A percentile compares a stretch with the other conserved stretches of the same genome.
These are phyloP conservation scores for Cytospora paraplurivora DNA, from an alignment of 2,329 filamentous ascomycete genomes.

Conservation along the genomic window DNA sequence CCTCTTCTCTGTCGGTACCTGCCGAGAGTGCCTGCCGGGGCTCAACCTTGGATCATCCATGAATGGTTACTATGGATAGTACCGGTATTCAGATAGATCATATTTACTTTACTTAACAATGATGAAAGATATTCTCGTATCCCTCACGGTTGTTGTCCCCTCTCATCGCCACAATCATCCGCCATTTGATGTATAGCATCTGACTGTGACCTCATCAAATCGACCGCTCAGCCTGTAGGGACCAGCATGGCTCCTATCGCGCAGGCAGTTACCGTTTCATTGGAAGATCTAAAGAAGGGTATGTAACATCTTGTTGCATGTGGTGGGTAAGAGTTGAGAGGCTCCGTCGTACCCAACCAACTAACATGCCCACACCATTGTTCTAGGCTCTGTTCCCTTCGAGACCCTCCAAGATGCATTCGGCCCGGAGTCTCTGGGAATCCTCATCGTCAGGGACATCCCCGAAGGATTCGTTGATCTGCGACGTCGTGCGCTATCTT, in stretches of 20 bases:
- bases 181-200: neutral
- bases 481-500: slow-evolving; percentile 75
- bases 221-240: neutral
- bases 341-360: neutral
- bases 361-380: slow-evolving; percentile 25
- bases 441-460: slow-evolving; percentile 89
- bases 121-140: neutral
- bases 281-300: slow-evolving; percentile 63
- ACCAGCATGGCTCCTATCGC: slow-evolving; percentile 49
- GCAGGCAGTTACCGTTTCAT: slow-evolving; percentile 61
- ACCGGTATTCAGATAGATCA: too few relatives aligned
- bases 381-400: slow-evolving; percentile 65
- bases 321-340: slow-evolving; percentile 34
- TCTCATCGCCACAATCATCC: neutral
- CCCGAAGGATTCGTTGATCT: slow-evolving; percentile 71
- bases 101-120: too few relatives aligned
- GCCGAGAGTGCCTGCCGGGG: too few relatives aligned
- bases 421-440: slow-evolving; percentile 85
- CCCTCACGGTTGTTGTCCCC: neutral
- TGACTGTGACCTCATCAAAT: neutral
- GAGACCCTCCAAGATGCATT: slow-evolving; percentile 77
- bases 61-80: too few relatives aligned
- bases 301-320: slow-evolving; percentile 6
- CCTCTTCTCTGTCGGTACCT: too few relatives aligned
- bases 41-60: too few relatives aligned